phyloP scores from a whole-genome alignment of 768 basidiomycete species.

The Rhizopogon vulgaris region DNA sequence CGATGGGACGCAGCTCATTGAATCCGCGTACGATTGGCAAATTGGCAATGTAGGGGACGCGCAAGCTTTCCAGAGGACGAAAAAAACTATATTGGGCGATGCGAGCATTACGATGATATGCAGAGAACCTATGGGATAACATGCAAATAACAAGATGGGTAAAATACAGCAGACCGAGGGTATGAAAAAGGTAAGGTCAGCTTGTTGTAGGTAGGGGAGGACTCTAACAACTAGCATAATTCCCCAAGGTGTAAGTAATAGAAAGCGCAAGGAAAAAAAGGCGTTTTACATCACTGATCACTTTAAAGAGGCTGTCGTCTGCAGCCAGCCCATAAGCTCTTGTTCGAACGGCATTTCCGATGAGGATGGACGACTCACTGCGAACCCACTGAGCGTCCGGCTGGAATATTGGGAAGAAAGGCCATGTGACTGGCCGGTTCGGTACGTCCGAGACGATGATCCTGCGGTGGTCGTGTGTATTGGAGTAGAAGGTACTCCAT shows the following conservation, averaged over 20 bases:
- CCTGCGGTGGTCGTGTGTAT: conserved; percentile 51
- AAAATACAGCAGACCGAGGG: conserved; percentile 37
- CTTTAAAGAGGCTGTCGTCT: conserved; percentile 29
- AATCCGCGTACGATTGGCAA: not conserved
- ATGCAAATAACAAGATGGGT: conserved; percentile 30
- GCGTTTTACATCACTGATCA: conserved; percentile 8
- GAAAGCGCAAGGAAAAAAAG: conserved; percentile 4
- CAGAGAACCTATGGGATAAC: conserved; percentile 30
- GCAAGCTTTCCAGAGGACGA: not conserved
- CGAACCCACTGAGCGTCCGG: conserved; percentile 65
- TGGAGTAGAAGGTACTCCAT: conserved; percentile 53
- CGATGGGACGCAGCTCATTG: no score
- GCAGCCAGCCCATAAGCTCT: conserved; percentile 31
- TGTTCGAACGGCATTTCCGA: conserved; percentile 28
- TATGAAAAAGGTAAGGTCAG: conserved; percentile 33
- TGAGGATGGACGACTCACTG: conserved; percentile 43
- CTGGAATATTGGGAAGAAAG: conserved; percentile 72
- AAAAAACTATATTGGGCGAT: conserved; percentile 24
- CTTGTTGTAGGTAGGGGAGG: conserved; percentile 20
- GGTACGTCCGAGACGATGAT: conserved; percentile 59
- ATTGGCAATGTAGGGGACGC: no score
- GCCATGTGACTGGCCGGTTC: conserved; percentile 62
- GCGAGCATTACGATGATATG: conserved; percentile 33
- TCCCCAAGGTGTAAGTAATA: conserved; percentile 10
- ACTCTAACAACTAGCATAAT: conserved; percentile 23